Evolutionary conservation across 1,139 yeast species (phyloP).

Genomic region (Lodderomyces elongisporus): DNA sequence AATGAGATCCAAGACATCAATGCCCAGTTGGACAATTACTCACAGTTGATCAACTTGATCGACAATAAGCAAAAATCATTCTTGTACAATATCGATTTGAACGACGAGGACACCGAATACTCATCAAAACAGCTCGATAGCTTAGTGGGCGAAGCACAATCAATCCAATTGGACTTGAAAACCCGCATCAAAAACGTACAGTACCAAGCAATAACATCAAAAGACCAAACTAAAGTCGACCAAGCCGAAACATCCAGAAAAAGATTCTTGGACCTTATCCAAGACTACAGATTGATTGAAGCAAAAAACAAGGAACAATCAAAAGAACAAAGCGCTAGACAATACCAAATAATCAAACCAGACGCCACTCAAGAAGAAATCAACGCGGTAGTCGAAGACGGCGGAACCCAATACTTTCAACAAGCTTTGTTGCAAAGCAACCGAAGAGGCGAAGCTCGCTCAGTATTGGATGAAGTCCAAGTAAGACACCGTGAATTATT

Average conservation of each 20-base stretch:
- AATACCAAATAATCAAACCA: slow-evolving; percentile 88
- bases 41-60: slow-evolving; percentile 68
- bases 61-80: slow-evolving; percentile 78
- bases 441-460: slow-evolving; percentile 94
- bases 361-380: slow-evolving; percentile 86
- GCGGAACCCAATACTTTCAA: slow-evolving; percentile 78
- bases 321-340: slow-evolving; percentile 86
- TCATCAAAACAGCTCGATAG: slow-evolving; percentile 74
- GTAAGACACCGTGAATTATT: slow-evolving; percentile 93
- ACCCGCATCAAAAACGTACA: slow-evolving; percentile 73
- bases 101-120: slow-evolving; percentile 70
- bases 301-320: slow-evolving; percentile 82
- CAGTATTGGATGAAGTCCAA: slow-evolving; percentile 94
- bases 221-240: slow-evolving; percentile 74
- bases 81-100: slow-evolving; percentile 69
- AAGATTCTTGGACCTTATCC: slow-evolving; percentile 80
- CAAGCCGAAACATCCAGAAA: slow-evolving; percentile 89
- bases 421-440: slow-evolving; percentile 89
- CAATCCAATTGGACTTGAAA: slow-evolving; percentile 72
- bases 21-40: slow-evolving; percentile 75
- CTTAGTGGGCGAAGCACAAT: slow-evolving; percentile 72
- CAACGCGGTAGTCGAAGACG: slow-evolving; percentile 77
- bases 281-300: slow-evolving; percentile 82
- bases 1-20: slow-evolving; percentile 78
- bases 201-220: slow-evolving; percentile 49